A percentile compares a stretch with the other conserved stretches of the same genome.
These are phyloP conservation scores for Carex pumila DNA, from an alignment of 176 grass and related monocot genomes.

Conservation along the genomic window DNA sequence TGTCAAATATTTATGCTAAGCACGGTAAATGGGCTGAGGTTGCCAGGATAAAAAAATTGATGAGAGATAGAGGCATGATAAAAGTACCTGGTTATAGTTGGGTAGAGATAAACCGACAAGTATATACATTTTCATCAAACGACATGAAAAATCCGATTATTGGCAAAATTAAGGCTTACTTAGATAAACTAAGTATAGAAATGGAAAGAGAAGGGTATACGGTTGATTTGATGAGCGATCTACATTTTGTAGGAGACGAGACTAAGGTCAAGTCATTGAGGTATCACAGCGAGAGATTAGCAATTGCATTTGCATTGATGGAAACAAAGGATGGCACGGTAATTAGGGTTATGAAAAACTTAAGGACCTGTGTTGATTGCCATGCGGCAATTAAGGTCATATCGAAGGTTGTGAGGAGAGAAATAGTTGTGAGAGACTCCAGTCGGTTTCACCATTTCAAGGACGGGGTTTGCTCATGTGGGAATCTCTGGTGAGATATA, in stretches of 20 bases:
- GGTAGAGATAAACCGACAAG: conserved; percentile 78
- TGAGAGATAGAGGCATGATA: conserved; percentile 64
- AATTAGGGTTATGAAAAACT: conserved; percentile 78
- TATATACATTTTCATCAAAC: conserved; percentile 76
- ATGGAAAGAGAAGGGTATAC: conserved; percentile 71
- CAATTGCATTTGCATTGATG: conserved; percentile 68
- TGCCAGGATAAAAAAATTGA: conserved; percentile 67
- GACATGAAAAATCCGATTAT: conserved; percentile 67
- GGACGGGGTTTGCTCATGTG: conserved; percentile 64
- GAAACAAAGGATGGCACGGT: conserved; percentile 41
- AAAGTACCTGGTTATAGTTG: conserved; percentile 83
- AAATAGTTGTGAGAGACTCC: conserved; percentile 66
- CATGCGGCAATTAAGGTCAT: conserved; percentile 69
- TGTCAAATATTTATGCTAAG: conserved; percentile 90
- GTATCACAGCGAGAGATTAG: conserved; percentile 78
- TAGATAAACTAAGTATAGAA: conserved; percentile 62
- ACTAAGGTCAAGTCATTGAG: conserved; percentile 68
- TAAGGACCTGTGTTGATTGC: conserved; percentile 52
- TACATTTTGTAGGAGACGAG: conserved; percentile 71
- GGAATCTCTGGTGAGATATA: conserved; percentile 58
- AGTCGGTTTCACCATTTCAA: conserved; percentile 79
- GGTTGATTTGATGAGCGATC: conserved; percentile 42
- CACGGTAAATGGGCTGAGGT: conserved; percentile 65
- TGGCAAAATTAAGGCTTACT: conserved; percentile 47
- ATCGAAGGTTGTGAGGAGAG: conserved; percentile 58